Percentiles rank a stretch among this genome's conserved stretches.
Evolutionary conservation across 2,329 filamentous ascomycete species (phyloP).

Genomic region (Pseudogymnoascus sp.): DNA sequence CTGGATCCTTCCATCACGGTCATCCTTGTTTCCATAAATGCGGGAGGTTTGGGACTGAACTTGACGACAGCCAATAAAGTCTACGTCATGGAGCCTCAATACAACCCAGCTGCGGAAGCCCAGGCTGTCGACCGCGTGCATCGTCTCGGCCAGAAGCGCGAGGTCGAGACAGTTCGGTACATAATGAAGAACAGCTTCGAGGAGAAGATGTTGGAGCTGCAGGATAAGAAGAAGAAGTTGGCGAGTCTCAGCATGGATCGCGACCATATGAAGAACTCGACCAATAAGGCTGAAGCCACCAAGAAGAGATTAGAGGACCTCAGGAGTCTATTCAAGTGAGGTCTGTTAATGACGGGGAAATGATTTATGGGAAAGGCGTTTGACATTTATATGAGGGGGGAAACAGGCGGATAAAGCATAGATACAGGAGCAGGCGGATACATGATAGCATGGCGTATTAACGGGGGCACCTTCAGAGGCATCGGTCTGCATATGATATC

Average conservation of each 20-base stretch:
- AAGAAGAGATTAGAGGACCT: conserved; percentile 46
- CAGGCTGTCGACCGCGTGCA: conserved; percentile 93
- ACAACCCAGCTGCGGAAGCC: conserved; percentile 89
- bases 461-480: background rate
- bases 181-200: conserved; percentile 90
- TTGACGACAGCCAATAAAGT: conserved; percentile 77
- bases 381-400: background rate
- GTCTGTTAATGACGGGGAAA: background rate
- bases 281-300: conserved; percentile 27
- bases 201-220: conserved; percentile 82
- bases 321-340: conserved; percentile 44
- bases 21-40: conserved; percentile 86
- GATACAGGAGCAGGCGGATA: background rate
- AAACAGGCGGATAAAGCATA: background rate
- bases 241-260: conserved; percentile 79
- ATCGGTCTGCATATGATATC: background rate
- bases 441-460: conserved; percentile 5
- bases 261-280: conserved; percentile 16
- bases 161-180: conserved; percentile 78
- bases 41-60: conserved; percentile 86
- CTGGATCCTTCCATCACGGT: conserved; percentile 63
- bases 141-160: conserved; percentile 79
- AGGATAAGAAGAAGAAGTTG: conserved; percentile 86
- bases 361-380: background rate
- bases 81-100: conserved; percentile 97